Evolutionary conservation across 2,329 filamentous ascomycete genomes (phyloP).

Genomic region (Pleurostoma richardsiae): DNA sequence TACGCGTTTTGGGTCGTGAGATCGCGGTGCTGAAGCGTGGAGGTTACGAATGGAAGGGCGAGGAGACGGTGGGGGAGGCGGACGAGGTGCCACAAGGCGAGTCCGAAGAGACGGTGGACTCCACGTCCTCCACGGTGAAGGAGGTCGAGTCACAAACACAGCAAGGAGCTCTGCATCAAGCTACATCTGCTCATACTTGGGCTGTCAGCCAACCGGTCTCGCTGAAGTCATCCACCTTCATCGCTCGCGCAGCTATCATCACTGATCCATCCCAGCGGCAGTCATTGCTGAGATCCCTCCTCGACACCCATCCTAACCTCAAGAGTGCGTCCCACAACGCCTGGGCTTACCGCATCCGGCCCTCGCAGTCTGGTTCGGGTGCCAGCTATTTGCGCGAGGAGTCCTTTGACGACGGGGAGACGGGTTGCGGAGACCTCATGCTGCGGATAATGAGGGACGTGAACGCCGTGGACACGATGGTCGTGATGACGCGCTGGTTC

Average conservation of each 20-base stretch:
- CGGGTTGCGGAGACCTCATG: constrained; percentile 51
- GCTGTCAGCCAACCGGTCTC: constrained; percentile 44
- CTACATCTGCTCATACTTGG: constrained; percentile 29
- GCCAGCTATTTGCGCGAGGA: constrained; percentile 37
- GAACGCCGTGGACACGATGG: constrained; percentile 43
- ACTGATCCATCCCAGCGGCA: constrained; percentile 32
- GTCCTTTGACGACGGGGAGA: constrained; percentile 58
- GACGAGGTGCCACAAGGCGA: constrained; percentile 3
- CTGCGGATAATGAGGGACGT: constrained; percentile 48
- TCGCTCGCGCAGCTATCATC: constrained; percentile 45
- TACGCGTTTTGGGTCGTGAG: constrained; percentile 69
- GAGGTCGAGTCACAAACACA: constrained; percentile 9
- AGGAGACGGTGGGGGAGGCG: constrained; percentile 19
- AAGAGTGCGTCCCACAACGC: constrained; percentile 53
- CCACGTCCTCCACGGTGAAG: constrained; percentile 9
- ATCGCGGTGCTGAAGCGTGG: constrained; percentile 72
- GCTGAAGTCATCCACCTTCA: constrained; percentile 50
- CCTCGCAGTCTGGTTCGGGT: constrained; percentile 24
- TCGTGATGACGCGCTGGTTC: constrained; percentile 59
- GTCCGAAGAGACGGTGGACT: constrained; percentile 6
- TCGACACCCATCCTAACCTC: constrained; percentile 43
- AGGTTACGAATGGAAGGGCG: constrained; percentile 60
- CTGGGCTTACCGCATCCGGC: constrained; percentile 42
- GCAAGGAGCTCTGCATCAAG: constrained; percentile 5
- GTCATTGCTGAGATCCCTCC: constrained; percentile 38